phyloP scores from a whole-genome alignment of 768 basidiomycete genomes.

The Leccinum broughii region DNA sequence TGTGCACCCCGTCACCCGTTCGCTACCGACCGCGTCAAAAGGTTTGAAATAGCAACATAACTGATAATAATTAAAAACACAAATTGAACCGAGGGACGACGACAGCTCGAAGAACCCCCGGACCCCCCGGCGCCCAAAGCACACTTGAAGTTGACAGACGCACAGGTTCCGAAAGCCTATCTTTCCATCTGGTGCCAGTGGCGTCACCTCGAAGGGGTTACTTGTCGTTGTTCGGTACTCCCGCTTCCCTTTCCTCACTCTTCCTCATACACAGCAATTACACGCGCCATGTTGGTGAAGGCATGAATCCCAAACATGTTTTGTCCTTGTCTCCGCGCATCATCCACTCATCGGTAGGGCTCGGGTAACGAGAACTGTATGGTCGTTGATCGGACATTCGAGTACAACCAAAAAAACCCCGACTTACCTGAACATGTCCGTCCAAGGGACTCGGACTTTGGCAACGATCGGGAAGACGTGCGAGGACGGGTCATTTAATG shows the following conservation, averaged over 20 bases:
- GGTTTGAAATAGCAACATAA: not conserved
- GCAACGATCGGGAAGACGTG: not conserved
- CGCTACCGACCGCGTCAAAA: constrained; percentile 13
- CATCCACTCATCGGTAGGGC: not conserved
- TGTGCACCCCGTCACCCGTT: constrained; percentile 25
- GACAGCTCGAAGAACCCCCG: not conserved
- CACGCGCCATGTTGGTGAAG: not conserved
- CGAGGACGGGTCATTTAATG: not conserved
- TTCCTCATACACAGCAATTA: not conserved
- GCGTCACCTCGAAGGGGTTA: not conserved
- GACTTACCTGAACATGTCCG: not conserved
- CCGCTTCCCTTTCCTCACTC: not conserved
- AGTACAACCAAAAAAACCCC: too few species aligned
- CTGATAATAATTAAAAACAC: not conserved
- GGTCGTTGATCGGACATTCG: not conserved
- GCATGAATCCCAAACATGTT: not conserved
- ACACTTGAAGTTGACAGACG: not conserved
- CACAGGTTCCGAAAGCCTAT: not conserved
- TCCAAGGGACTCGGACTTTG: not conserved
- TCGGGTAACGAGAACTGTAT: not conserved
- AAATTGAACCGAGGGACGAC: not conserved
- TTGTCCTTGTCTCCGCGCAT: not conserved
- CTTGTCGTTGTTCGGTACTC: not conserved
- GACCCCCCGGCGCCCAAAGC: not conserved
- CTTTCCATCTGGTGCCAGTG: not conserved